Percentiles rank a stretch among this genome's conserved stretches.
phyloP scores from a whole-genome alignment of 352 stramenopile genomes.

The Phytophthora europaea region DNA sequence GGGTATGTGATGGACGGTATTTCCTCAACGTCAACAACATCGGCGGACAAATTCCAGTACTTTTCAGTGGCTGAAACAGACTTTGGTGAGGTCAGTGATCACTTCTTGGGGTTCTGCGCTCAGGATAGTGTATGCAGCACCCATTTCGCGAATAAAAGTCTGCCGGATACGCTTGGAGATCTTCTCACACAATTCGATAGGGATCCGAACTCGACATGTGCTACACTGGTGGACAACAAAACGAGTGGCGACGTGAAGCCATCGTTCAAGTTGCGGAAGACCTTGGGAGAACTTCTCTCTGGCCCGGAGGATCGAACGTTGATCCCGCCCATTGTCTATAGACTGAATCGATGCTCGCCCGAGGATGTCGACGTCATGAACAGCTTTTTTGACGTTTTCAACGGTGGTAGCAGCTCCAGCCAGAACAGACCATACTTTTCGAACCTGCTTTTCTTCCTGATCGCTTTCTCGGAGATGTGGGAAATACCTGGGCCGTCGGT shows the following conservation, averaged over 20 bases:
- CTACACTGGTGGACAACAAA: constrained; percentile 11
- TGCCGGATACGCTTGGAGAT: constrained; percentile 12
- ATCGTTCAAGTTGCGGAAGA: background rate
- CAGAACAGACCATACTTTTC: constrained; percentile 21
- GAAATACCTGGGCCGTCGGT: constrained; percentile 35
- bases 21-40: background rate
- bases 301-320: background rate
- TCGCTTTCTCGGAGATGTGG: constrained; percentile 61
- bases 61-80: constrained; percentile 43
- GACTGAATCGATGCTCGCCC: background rate
- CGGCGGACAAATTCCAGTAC: constrained; percentile 29
- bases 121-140: constrained; percentile 24
- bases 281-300: background rate
- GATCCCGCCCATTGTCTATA: background rate
- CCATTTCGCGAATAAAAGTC: constrained; percentile 14
- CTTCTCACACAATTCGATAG: constrained; percentile 29
- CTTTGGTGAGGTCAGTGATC: constrained; percentile 36
- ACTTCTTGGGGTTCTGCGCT: constrained; percentile 25
- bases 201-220: constrained; percentile 32
- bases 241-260: background rate
- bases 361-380: background rate
- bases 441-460: constrained; percentile 49
- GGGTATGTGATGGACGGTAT: constrained; percentile 32
- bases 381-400: background rate
- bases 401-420: background rate